Evolutionary conservation across 2,329 filamentous ascomycete species (phyloP), one percentile per base, ranked within the genome.

Genomic region (Trichoderma brevicompactum): DNA sequence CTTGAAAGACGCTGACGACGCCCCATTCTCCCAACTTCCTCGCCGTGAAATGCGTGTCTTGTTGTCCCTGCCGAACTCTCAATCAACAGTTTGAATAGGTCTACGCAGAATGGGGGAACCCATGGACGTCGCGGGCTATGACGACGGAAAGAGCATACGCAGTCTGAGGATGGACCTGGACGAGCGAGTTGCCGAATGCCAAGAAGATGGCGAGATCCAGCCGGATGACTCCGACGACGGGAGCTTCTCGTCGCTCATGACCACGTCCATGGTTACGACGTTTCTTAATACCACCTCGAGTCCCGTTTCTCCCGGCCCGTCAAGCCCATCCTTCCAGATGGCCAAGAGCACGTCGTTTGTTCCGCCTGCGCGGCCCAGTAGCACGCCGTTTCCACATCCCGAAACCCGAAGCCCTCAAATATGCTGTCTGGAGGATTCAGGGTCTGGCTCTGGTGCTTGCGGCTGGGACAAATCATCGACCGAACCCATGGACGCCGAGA

Each of bases 351-450:
- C 70, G 36, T 69, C 71, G n/a, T 74, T 77, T 66, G 71, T 77
- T 8, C 76, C 76, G 15, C 76, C 75, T 4, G 73, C 73, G 6
- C 80, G 85, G 59, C 85, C 85, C 17, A 87, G 84, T 72, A 87
- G 85, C 75, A 87, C 85, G 2, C 85, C 85, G 1, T 87, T 87
- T 64, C 83, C 83, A 4, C 82, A 85, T 65, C 82, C 81, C 56
- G 83, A 86, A 56, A 80, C 80, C 61, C 80, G 82, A 54, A 71
- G 70, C 63, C 67, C 73, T 32, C 72, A 72, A 34, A 68, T 72
- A 55, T 75, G 71, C 66, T 74, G 70, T 60, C 66, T 74, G 40
- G 67, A 65, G 23, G 71, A 70, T 5, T 70, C 68, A 46, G 70
- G 70, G 19, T 68, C 72, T 53, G 69, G 69, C 52, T 54, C 64